Conservation (phyloP, 768 basidiomycete genomes). For the Suillus subaureus region DNA sequence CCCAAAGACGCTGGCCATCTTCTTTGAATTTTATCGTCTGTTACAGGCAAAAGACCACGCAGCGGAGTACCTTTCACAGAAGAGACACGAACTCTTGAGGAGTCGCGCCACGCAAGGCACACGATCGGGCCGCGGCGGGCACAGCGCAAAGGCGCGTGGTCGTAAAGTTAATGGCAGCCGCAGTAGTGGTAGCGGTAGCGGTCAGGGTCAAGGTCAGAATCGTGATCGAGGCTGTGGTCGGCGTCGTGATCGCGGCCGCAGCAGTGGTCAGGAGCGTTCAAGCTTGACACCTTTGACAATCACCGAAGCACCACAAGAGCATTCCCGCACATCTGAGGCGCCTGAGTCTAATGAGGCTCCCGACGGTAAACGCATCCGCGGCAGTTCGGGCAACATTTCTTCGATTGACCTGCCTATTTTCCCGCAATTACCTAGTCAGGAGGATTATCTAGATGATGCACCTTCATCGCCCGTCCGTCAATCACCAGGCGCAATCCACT, state of each 20-base stretch:
- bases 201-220: not conserved
- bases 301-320: not conserved
- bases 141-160: not conserved
- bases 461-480: not conserved
- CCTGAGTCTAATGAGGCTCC: not conserved
- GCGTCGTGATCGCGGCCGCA: too few species aligned
- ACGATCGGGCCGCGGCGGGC: not conserved
- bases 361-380: not conserved
- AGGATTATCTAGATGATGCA: not conserved
- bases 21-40: constrained; percentile 23
- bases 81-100: not conserved
- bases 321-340: not conserved
- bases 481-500: not conserved
- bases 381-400: not conserved
- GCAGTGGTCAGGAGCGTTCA: not conserved
- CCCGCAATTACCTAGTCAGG: not conserved
- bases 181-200: not conserved
- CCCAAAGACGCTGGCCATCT: constrained; percentile 14
- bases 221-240: not conserved
- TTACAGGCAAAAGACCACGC: not conserved
- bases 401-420: not conserved
- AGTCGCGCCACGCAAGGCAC: not conserved
- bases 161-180: not conserved
- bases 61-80: not conserved
- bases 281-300: too few species aligned